Evolutionary conservation across 2,329 filamentous ascomycete species (phyloP), one percentile per base, ranked within the genome.

Genomic region (Atkinsonella hypoxylon): DNA sequence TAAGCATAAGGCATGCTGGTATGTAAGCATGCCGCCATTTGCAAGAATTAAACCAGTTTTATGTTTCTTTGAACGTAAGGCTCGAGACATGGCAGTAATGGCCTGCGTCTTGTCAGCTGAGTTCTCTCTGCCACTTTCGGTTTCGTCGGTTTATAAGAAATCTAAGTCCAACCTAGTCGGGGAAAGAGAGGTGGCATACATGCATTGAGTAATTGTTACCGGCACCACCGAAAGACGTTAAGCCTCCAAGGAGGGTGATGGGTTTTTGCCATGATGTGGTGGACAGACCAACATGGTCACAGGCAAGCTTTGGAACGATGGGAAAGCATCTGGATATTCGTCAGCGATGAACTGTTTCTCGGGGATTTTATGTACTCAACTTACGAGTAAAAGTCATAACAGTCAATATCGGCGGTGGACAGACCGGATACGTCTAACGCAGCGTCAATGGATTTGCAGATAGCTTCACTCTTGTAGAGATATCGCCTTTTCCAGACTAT

Each of bases 151-250:
- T 17, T 32, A 7, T n/a, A 6, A 0, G 2, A 2, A 0, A 2
- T 15, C 20, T 22, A 17, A 39, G 48, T 11, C 5, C 2, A 7
- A 36, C 64, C 67, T 59, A 26, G 26, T 26, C 8, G 26, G 26
- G 6, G 26, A 26, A 26, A 8, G 5, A 26, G 26, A 6, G 26
- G 26, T 26, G 7, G 8, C 26, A 26, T 62, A 76, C 80, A 65
- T 86, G 82, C 74, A 85, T 79, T 0, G 79, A 82, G 53, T 86
- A 86, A 50, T 85, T 85, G 55, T 86, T 86, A 0, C 82, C 82
- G 6, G 83, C 82, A 0, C 82, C 83, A 0, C 83, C 82, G 52
- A 86, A 86, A 1, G 76, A 82, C 4, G 82, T 85, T 49, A 87
- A 58, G 0, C 82, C 82, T 0, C 82, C 82, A 0, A 86, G 68